Percentiles rank a stretch among this genome's conserved stretches.
phyloP scores from a whole-genome alignment of 192 early-diverging fungal genomes.

The Coemansia sp. region DNA sequence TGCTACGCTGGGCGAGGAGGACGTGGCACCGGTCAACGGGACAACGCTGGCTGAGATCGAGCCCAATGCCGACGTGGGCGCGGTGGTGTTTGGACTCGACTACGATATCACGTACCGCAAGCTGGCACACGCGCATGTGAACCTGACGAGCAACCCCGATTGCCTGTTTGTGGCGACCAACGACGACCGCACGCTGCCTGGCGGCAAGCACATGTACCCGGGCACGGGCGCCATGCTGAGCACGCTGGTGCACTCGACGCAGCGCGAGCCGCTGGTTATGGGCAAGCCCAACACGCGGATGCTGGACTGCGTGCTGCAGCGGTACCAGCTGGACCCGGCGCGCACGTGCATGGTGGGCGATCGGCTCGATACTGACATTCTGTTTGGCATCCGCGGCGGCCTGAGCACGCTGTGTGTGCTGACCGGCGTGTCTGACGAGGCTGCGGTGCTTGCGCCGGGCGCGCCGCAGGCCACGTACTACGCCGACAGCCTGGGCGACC shows the following conservation, averaged over 20 bases:
- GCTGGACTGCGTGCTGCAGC: constrained; percentile 86
- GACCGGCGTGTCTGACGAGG: constrained; percentile 63
- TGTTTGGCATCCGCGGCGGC: constrained; percentile 85
- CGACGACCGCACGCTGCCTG: constrained; percentile 85
- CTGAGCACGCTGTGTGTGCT: constrained; percentile 86
- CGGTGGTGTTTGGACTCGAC: constrained; percentile 93
- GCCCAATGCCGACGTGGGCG: constrained; percentile 69
- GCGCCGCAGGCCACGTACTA: constrained; percentile 43
- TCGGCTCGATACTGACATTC: constrained; percentile 92
- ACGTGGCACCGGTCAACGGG: constrained; percentile 50
- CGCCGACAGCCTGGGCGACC: constrained; percentile 31
- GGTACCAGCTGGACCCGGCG: constrained; percentile 71
- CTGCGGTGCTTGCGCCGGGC: constrained; percentile 13
- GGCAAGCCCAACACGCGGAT: constrained; percentile 94
- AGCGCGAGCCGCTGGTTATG: constrained; percentile 74
- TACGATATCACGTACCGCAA: constrained; percentile 90
- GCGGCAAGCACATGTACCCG: constrained; percentile 69
- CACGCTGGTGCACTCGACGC: constrained; percentile 72
- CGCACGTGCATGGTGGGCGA: constrained; percentile 97
- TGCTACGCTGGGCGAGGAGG: constrained; percentile 52
- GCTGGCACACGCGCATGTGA: constrained; percentile 85
- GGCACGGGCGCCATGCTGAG: constrained; percentile 79
- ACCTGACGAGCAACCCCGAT: constrained; percentile 64
- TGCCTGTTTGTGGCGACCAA: constrained; percentile 92
- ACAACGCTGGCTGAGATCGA: constrained; percentile 58